Conservation (phyloP, 208 protist genomes). For the Endotrypanum monterogeii region DNA sequence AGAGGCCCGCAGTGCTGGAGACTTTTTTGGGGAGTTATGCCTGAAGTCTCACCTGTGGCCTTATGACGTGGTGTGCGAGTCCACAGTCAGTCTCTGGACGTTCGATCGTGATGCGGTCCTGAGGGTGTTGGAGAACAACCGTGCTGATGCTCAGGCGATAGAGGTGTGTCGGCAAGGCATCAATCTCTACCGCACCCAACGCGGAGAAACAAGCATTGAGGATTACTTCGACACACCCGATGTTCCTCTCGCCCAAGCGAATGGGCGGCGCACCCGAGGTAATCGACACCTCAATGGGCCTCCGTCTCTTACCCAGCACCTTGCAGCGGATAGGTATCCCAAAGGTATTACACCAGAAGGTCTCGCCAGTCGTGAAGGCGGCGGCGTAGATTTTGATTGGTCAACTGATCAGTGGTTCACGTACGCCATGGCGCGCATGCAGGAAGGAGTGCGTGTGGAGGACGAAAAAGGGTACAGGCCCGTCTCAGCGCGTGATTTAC, state of each 20-base stretch:
- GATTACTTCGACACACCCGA: conserved; percentile 35
- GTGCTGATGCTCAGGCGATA: conserved; percentile 62
- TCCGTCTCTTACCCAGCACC: neutral
- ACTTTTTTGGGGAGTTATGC: conserved; percentile 82
- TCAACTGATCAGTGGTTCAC: conserved; percentile 25
- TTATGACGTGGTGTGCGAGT: conserved; percentile 50
- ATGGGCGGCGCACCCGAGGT: neutral
- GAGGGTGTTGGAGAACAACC: conserved; percentile 43
- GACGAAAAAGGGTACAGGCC: neutral
- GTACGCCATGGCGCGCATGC: conserved; percentile 29
- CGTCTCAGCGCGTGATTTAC: conserved; percentile 37
- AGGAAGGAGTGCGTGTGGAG: conserved; percentile 14
- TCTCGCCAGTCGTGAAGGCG: neutral
- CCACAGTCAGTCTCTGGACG: conserved; percentile 79
- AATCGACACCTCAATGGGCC: neutral
- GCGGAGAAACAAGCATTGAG: conserved; percentile 56
- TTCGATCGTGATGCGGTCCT: conserved; percentile 50
- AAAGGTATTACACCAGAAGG: neutral
- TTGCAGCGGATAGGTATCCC: neutral
- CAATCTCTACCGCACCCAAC: conserved; percentile 64
- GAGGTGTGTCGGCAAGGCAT: conserved; percentile 85
- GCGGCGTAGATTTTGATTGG: neutral
- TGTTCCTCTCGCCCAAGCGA: neutral
- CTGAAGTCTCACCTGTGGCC: conserved; percentile 78
- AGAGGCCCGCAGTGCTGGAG: conserved; percentile 52